Conservation (phyloP, 2,329 filamentous ascomycete genomes). For the Bipolaris oryzae region DNA sequence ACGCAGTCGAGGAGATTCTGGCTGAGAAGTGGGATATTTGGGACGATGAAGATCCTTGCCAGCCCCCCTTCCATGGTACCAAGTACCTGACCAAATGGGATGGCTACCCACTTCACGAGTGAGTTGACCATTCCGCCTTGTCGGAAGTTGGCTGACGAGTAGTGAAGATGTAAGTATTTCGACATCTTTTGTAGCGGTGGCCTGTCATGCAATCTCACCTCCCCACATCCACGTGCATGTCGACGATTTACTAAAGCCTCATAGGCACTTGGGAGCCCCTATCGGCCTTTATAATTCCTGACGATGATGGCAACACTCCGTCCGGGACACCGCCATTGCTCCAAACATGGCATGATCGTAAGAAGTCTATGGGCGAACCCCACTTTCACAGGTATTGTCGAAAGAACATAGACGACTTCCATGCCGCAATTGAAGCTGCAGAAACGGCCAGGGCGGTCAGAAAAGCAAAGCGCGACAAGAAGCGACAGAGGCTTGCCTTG, state of each 20-base stretch:
- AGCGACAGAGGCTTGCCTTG: slow-evolving; percentile 16
- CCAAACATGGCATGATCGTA: slow-evolving; percentile 17
- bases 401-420: slow-evolving; percentile 15
- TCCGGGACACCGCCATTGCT: slow-evolving; percentile 14
- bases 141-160: slow-evolving; percentile 1
- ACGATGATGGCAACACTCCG: not conserved
- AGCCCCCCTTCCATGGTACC: slow-evolving; percentile 14
- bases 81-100: slow-evolving; percentile 70
- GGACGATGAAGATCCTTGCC: slow-evolving; percentile 29
- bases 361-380: slow-evolving; percentile 10
- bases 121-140: slow-evolving; percentile 1
- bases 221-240: not conserved
- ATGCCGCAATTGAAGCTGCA: slow-evolving; percentile 11
- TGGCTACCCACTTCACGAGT: slow-evolving; percentile 58
- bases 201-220: not conserved
- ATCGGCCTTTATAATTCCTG: not conserved
- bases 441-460: slow-evolving; percentile 13
- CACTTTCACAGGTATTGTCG: slow-evolving; percentile 13
- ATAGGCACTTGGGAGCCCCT: slow-evolving; percentile 38
- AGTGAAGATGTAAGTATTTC: slow-evolving; percentile 16
- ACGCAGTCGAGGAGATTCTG: slow-evolving; percentile 31
- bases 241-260: slow-evolving; percentile 6
- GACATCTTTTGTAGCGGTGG: too few species aligned
- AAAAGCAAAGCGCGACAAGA: slow-evolving; percentile 23
- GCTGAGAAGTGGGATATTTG: slow-evolving; percentile 53